Evolutionary conservation across 148 eudicot species (phyloP), one percentile per base, ranked within the genome.

Genomic region (Amaranthus cruentus): DNA sequence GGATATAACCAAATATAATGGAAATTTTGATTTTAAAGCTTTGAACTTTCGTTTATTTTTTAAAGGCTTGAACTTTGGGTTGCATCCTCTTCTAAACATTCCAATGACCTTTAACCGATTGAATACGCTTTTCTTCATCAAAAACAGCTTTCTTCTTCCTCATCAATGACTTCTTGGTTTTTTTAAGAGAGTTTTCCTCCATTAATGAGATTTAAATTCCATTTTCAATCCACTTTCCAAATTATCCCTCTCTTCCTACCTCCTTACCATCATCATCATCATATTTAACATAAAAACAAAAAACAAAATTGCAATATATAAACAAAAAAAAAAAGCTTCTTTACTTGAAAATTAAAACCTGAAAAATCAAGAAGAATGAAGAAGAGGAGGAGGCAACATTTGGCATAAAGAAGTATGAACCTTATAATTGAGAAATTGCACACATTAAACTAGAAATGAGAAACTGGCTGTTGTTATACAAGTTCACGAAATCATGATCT

Each of bases 381-480:
- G 86, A 9, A 75, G 82, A 6, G 88, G 90, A 1, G 91, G 87
- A 63, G 96, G 95, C 9, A 88, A 73, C 68, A 83, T 68, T 78
- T 86, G 91, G 38, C 84, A 82, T 38, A 80, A 79, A 71, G 60
- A 57, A 69, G 71, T 76, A 67, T 73, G 82, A 77, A 84, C 82
- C 80, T 79, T 87, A 49, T 81, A 79, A 55, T 72, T 67, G 15
- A 28, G 70, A 89, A 55, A 92, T 92, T 3, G 97, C 95, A 47
- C 84, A 80, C 97, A 92, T 89, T 21, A 92, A 79, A 44, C 91
- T 76, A 75, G 67, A 75, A 86, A 77, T 56, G 68, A 75, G 73
- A 86, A 89, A 74, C 77, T 88, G 68, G 87, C 84, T 78, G 48
- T 80, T 82, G 97, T 91, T 43, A 77, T 87, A 73, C 70, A 85